A percentile compares a stretch with the other conserved stretches of the same genome.
Conservation (phyloP, 1,284 basidiomycete species). For the Gymnopus androsaceus region DNA sequence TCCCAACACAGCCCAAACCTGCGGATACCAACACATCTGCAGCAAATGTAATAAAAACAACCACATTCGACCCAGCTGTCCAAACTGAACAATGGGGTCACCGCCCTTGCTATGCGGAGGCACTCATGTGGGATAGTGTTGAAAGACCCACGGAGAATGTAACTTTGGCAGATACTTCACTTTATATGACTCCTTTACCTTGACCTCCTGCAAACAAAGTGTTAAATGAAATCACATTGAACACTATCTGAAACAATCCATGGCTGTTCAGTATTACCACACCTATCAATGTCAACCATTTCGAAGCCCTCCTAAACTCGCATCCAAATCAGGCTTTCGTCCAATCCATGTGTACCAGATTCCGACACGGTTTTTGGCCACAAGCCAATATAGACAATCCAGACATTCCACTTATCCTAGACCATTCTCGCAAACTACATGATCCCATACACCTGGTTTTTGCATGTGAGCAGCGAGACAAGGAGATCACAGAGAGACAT, state of each 20-base stretch:
- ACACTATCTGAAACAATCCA: conserved; percentile 12
- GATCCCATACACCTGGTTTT: conserved; percentile 25
- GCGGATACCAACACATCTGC: background rate
- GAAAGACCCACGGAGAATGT: background rate
- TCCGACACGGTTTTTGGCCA: conserved; percentile 44
- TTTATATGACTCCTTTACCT: background rate
- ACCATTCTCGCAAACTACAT: conserved; percentile 23
- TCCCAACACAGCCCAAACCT: background rate
- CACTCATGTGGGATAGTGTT: background rate
- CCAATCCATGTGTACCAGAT: conserved; percentile 30
- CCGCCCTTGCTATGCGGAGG: background rate
- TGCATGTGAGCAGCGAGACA: conserved; percentile 31
- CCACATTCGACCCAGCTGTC: background rate
- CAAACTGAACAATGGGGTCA: background rate
- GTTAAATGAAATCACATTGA: background rate
- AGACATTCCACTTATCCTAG: conserved; percentile 24
- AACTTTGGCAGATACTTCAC: background rate
- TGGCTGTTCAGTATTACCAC: conserved; percentile 37
- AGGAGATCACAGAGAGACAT: conserved; percentile 32
- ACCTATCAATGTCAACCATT: conserved; percentile 33
- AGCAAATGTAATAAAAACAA: background rate
- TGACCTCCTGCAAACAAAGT: conserved; percentile 2
- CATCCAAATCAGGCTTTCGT: conserved; percentile 41
- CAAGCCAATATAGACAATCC: conserved; percentile 31
- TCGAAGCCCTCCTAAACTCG: conserved; percentile 29